These are phyloP conservation scores for Ophiocordyceps camponoti-leonardi DNA, from an alignment of 2,329 filamentous ascomycete genomes.

Conservation along the genomic window DNA sequence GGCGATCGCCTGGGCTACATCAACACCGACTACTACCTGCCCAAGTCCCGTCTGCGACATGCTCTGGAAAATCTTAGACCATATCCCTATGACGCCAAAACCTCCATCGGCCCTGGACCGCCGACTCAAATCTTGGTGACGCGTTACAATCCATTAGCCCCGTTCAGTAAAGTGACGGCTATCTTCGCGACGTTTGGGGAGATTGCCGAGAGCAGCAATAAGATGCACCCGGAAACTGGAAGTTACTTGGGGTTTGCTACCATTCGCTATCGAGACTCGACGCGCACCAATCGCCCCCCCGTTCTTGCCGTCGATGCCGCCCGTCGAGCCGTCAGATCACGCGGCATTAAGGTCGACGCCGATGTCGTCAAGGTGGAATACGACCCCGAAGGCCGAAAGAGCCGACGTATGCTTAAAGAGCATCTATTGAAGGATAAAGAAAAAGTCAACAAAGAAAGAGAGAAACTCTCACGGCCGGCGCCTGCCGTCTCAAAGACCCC, in stretches of 20 bases:
- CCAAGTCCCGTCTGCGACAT: conserved; percentile 52
- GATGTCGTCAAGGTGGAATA: conserved; percentile 67
- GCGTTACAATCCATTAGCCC: conserved; percentile 85
- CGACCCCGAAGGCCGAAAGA: conserved; percentile 76
- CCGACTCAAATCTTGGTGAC: conserved; percentile 82
- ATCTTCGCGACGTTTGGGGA: conserved; percentile 72
- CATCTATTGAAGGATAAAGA: conserved; percentile 53
- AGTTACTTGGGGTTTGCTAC: conserved; percentile 88
- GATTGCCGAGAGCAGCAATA: conserved; percentile 80
- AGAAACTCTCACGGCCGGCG: conserved; percentile 12
- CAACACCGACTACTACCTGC: conserved; percentile 51
- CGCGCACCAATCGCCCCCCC: conserved; percentile 21
- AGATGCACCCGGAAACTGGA: conserved; percentile 86
- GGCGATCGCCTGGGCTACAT: conserved; percentile 49
- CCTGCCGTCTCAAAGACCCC: conserved; percentile 12
- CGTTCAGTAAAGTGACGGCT: conserved; percentile 59
- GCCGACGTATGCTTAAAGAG: conserved; percentile 59
- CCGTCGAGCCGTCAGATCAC: conserved; percentile 58
- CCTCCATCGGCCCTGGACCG: conserved; percentile 75
- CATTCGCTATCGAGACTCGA: conserved; percentile 69
- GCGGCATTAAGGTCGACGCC: conserved; percentile 64
- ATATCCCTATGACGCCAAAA: conserved; percentile 65
- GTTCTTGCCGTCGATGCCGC: conserved; percentile 65
- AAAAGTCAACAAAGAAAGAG: conserved; percentile 27
- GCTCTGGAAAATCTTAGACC: conserved; percentile 66